A percentile compares a stretch with the other conserved stretches of the same genome.
phyloP scores from a whole-genome alignment of 805 yeast genomes.

The Yamadazyma tumulicola region DNA sequence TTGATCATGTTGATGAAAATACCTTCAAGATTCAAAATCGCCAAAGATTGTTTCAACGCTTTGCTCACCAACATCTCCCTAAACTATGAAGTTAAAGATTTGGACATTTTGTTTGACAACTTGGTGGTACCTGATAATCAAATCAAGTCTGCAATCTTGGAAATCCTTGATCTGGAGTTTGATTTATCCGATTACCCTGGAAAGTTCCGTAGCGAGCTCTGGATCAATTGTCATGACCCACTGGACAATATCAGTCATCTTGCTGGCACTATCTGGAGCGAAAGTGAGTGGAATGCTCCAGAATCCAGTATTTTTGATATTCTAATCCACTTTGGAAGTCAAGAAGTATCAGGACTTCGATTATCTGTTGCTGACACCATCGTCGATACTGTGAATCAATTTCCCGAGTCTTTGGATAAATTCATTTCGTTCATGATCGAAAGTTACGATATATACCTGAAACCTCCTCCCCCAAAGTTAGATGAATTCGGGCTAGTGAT shows the following conservation, averaged over 20 bases:
- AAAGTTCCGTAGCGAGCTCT: slow-evolving; percentile 63
- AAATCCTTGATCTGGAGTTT: slow-evolving; percentile 82
- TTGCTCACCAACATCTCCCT: slow-evolving; percentile 74
- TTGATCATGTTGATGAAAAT: slow-evolving; percentile 65
- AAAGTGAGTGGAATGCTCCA: slow-evolving; percentile 55
- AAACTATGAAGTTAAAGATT: slow-evolving; percentile 53
- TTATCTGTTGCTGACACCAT: slow-evolving; percentile 70
- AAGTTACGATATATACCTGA: slow-evolving; percentile 56
- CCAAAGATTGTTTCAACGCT: slow-evolving; percentile 79
- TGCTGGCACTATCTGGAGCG: slow-evolving; percentile 85
- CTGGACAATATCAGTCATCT: slow-evolving; percentile 57
- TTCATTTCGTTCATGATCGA: slow-evolving; percentile 44
- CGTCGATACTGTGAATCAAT: slow-evolving; percentile 48
- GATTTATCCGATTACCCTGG: slow-evolving; percentile 46
- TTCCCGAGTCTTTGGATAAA: slow-evolving; percentile 19
- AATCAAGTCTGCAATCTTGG: slow-evolving; percentile 77
- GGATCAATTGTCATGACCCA: slow-evolving; percentile 74
- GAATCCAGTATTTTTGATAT: slow-evolving; percentile 26
- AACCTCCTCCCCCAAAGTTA: slow-evolving; percentile 70
- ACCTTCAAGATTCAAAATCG: slow-evolving; percentile 74
- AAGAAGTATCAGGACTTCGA: slow-evolving; percentile 63
- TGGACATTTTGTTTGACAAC: slow-evolving; percentile 53
- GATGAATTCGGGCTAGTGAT: slow-evolving; percentile 81
- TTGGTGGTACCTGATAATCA: slow-evolving; percentile 60
- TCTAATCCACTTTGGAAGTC: slow-evolving; percentile 50